Evolutionary conservation across 306 rosid species (phyloP).

Genomic region (Benincasa hispida): DNA sequence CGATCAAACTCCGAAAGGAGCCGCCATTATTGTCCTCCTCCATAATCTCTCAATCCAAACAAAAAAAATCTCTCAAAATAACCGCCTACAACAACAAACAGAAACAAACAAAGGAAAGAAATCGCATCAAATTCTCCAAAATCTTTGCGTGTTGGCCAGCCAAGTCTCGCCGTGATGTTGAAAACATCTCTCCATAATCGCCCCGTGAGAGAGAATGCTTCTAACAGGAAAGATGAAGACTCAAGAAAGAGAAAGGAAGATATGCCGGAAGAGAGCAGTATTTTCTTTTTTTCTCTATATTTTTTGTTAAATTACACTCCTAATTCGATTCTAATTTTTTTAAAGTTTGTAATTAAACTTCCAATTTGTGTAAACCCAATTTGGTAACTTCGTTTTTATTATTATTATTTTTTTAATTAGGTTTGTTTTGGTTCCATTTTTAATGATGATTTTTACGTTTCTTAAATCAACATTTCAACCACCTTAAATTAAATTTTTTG

Average conservation of each 20-base stretch:
- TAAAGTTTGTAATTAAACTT: too few species aligned
- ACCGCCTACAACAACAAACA: background rate
- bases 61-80: background rate
- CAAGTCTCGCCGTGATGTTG: background rate
- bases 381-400: too few species aligned
- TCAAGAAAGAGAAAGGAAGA: constrained; percentile 1
- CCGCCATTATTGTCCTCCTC: constrained; percentile 45
- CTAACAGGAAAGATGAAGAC: background rate
- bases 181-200: background rate
- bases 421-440: too few species aligned
- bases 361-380: too few species aligned
- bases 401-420: too few species aligned
- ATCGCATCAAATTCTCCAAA: background rate
- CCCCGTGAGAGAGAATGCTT: background rate
- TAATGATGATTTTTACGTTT: too few species aligned
- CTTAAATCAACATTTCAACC: too few species aligned
- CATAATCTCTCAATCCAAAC: constrained; percentile 21
- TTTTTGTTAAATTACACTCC: background rate
- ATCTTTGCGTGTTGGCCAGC: background rate
- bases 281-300: background rate
- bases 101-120: background rate
- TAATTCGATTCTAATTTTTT: too few species aligned
- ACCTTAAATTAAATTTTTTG: too few species aligned
- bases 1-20: constrained; percentile 30
- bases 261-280: background rate